Percentiles rank a stretch among this genome's conserved stretches.
phyloP scores from a whole-genome alignment of 225 moss, liverwort and hornwort species.

The Sphagnum contortum region DNA sequence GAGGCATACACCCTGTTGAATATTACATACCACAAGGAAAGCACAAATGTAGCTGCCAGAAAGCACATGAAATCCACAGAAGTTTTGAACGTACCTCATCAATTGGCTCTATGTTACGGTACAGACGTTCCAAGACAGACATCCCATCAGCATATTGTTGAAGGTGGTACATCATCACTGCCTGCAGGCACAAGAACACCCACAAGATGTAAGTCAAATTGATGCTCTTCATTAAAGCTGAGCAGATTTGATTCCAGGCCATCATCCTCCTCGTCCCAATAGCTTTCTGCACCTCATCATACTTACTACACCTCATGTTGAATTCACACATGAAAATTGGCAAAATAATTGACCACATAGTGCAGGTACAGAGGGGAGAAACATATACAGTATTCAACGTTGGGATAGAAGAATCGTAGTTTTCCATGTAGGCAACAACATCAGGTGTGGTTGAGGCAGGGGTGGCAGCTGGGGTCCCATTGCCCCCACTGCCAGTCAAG shows the following conservation, averaged over 20 bases:
- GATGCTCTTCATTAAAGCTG: too few relatives aligned
- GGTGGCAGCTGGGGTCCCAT: constrained; percentile 19
- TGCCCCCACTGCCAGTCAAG: constrained; percentile 30
- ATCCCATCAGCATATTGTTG: constrained; percentile 39
- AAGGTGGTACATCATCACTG: constrained; percentile 70
- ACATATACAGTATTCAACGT: constrained; percentile 81
- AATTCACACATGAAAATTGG: not conserved
- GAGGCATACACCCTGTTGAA: too few relatives aligned
- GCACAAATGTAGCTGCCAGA: too few relatives aligned
- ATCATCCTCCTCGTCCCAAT: not conserved
- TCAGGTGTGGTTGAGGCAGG: constrained; percentile 27
- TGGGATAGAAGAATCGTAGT: constrained; percentile 83
- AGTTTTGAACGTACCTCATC: constrained; percentile 25
- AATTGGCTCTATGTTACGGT: constrained; percentile 49
- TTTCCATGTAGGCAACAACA: constrained; percentile 74
- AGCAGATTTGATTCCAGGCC: too few relatives aligned
- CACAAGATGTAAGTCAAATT: not conserved
- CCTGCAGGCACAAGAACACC: constrained; percentile 46
- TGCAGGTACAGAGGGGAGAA: not conserved
- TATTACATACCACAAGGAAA: too few relatives aligned
- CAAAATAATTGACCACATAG: not conserved
- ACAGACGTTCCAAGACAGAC: constrained; percentile 40
- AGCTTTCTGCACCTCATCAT: not conserved
- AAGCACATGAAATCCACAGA: too few relatives aligned
- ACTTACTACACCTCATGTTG: not conserved